Evolutionary conservation across 2,329 filamentous ascomycete species (phyloP), one percentile per base, ranked within the genome.

Genomic region (Ceratocystis lukuohia): DNA sequence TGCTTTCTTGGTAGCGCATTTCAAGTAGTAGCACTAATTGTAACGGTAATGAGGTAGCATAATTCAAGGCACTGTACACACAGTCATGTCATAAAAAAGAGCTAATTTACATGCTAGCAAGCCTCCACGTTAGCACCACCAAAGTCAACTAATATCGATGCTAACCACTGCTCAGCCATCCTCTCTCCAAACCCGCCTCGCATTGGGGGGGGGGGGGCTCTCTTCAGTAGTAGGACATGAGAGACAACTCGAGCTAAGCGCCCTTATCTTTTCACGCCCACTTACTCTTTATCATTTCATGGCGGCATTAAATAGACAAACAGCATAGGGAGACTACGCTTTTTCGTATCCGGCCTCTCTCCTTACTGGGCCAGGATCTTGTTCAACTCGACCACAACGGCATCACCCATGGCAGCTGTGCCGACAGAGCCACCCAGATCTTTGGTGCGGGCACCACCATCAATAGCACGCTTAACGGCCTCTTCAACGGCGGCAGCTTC

Each of bases 401-500:
- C 89, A 76, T 96, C 89, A 68, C 91, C 91, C 46, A 77, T 88
- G 72, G 94, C 85, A 57, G 76, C 79, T 4, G 93, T 97, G 69
- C 80, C 84, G 10, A 86, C 80, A 65, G 76, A 83, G 67, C 94
- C 93, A 61, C 90, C 91, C 71, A 97, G 88, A 74, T 97, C 93
- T 74, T 84, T 87, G 17, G 93, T 96, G 69, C 85, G 81, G 61
- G 92, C 76, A 45, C 90, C 90, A 65, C 80, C 82, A 75, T 96
- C 91, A 69, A 96, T 88, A 64, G 89, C 88, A 66, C 82, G 84
- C 74, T 84, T 83, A 63, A 96, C 91, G 2, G 92, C 91, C 68
- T 86, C 82, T 78, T 96, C 91, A 69, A 96, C 84, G 62, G 86
- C 84, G 69, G 84, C 82, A 44, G 92, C 88, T 76, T 96, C 87